A percentile compares a stretch with the other conserved stretches of the same genome.
These are phyloP conservation scores for Talaromyces amestolkiae DNA, from an alignment of 2,329 filamentous ascomycete genomes.

Conservation along the genomic window DNA sequence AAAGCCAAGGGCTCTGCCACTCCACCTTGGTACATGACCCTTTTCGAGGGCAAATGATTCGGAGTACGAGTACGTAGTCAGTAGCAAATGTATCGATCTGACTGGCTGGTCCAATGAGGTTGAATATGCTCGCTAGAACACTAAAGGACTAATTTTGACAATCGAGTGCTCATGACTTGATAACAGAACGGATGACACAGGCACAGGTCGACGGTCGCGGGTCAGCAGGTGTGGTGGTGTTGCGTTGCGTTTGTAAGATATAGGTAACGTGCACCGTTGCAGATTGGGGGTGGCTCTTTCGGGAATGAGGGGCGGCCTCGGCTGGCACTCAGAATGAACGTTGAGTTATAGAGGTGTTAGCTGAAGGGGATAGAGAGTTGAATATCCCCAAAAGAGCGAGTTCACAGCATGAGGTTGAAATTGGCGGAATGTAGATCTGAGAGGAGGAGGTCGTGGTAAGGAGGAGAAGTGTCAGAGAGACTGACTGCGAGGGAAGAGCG, in stretches of 20 bases:
- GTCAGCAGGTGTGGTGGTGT: slow-evolving; percentile 6
- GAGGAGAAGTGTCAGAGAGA: background rate
- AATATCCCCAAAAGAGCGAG: background rate
- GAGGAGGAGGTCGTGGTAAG: background rate
- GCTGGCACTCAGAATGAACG: slow-evolving; percentile 6
- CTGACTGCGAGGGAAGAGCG: background rate
- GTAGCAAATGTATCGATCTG: background rate
- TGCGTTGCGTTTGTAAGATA: background rate
- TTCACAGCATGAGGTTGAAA: slow-evolving; percentile 5
- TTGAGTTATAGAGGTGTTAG: background rate
- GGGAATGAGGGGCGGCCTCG: slow-evolving; percentile 12
- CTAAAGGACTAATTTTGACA: background rate
- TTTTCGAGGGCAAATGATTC: background rate
- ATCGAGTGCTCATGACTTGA: slow-evolving; percentile 14
- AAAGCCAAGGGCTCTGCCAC: slow-evolving; percentile 34
- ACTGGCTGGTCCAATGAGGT: background rate
- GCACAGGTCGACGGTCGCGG: background rate
- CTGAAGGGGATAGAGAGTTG: background rate
- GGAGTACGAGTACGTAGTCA: background rate
- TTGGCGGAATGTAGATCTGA: background rate
- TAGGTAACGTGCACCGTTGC: slow-evolving; percentile 15
- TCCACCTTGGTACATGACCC: slow-evolving; percentile 35
- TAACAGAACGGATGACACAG: background rate
- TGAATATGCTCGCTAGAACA: background rate
- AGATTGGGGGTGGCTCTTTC: slow-evolving; percentile 1